These are phyloP conservation scores for Arachis monticola DNA, from an alignment of 331 rosid species.

Conservation along the genomic window DNA sequence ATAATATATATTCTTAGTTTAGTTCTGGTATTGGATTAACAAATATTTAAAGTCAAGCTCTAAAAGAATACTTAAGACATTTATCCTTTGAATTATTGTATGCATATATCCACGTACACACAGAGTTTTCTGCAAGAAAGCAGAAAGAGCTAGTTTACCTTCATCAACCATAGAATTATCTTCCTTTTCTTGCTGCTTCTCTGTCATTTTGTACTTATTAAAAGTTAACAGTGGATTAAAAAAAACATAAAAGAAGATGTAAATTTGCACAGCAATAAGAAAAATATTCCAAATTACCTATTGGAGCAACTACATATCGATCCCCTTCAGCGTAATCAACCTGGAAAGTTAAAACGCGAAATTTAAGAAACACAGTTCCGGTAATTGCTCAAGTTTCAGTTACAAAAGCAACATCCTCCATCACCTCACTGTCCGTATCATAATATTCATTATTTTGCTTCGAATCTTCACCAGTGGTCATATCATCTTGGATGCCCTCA, in stretches of 20 bases:
- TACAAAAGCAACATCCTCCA: slow-evolving; percentile 22
- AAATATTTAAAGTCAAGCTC: neutral
- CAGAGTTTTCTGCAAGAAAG: slow-evolving; percentile 10
- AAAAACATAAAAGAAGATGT: slow-evolving; percentile 16
- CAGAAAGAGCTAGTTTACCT: slow-evolving; percentile 54
- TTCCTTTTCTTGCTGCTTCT: slow-evolving; percentile 61
- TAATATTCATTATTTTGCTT: slow-evolving; percentile 47
- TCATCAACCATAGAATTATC: slow-evolving; percentile 60
- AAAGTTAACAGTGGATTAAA: slow-evolving; percentile 12
- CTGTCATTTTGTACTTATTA: slow-evolving; percentile 52
- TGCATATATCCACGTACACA: neutral
- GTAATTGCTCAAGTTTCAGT: slow-evolving; percentile 17
- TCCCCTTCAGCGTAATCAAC: slow-evolving; percentile 66
- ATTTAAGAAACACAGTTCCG: slow-evolving; percentile 24
- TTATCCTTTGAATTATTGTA: slow-evolving; percentile 10
- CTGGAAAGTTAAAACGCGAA: slow-evolving; percentile 48
- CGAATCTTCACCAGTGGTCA: slow-evolving; percentile 50
- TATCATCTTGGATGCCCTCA: slow-evolving; percentile 48
- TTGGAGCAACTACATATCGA: slow-evolving; percentile 72
- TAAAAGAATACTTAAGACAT: neutral
- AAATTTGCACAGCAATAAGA: neutral
- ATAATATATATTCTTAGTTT: slow-evolving; percentile 15
- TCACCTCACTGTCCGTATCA: slow-evolving; percentile 62
- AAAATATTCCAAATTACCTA: slow-evolving; percentile 52
- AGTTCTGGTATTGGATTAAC: slow-evolving; percentile 9